phyloP scores from a whole-genome alignment of 208 protist species.

The Naegleria fowleri region DNA sequence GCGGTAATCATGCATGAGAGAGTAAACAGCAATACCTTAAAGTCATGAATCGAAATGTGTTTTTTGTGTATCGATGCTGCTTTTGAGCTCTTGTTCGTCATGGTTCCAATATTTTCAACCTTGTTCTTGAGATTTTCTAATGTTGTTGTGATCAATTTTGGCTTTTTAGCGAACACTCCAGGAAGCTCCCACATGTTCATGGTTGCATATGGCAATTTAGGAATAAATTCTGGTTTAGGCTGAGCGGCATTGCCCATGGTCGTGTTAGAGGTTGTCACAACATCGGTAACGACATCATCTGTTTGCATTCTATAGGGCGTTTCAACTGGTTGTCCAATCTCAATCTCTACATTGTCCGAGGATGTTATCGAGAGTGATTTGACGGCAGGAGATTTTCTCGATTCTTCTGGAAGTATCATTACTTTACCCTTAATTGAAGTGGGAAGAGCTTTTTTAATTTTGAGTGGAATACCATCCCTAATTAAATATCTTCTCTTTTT shows the following conservation, averaged over 20 bases:
- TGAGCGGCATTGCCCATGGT: not conserved
- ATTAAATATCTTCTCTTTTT: not conserved
- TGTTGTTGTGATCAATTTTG: not conserved
- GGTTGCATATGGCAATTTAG: not conserved
- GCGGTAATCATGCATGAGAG: not conserved
- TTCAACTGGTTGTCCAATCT: not conserved
- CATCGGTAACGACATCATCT: not conserved
- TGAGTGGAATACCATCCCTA: not conserved
- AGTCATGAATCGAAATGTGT: not conserved
- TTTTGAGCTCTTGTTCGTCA: not conserved
- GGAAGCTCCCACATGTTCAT: not conserved
- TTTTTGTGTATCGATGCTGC: not conserved
- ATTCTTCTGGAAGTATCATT: not conserved
- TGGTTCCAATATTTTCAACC: not conserved
- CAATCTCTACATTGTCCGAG: not conserved
- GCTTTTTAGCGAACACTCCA: not conserved
- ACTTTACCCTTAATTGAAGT: not conserved
- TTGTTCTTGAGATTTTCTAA: not conserved
- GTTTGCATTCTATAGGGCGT: not conserved
- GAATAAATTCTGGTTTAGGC: not conserved
- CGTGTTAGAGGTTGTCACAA: not conserved
- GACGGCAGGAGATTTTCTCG: not conserved
- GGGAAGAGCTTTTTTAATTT: not conserved
- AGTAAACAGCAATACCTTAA: not conserved
- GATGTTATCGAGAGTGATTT: not conserved